Percentiles rank a stretch among this genome's conserved stretches.
phyloP scores from a whole-genome alignment of 2,329 filamentous ascomycete species.

The Trichoderma afroharzianum region DNA sequence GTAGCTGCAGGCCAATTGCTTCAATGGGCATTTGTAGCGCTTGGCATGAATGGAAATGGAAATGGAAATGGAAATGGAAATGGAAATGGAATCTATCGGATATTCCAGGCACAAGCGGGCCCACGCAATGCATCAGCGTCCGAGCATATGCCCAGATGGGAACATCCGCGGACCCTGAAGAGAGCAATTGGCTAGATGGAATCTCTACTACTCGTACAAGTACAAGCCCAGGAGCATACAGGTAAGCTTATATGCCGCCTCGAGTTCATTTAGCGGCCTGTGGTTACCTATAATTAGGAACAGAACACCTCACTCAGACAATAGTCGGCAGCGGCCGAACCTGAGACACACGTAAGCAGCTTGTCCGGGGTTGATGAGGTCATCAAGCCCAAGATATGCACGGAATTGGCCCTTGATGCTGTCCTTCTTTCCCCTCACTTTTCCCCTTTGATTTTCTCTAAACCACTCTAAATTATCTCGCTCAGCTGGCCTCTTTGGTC shows the following conservation, averaged over 20 bases:
- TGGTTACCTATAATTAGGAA: neutral
- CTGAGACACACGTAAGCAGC: conserved; percentile 6
- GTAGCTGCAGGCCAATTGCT: no score
- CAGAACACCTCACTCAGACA: neutral
- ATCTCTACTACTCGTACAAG: no score
- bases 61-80: no score
- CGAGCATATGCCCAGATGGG: neutral
- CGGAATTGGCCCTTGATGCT: neutral
- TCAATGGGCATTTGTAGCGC: no score
- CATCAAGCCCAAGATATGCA: neutral
- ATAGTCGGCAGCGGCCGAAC: neutral
- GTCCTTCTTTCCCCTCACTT: neutral
- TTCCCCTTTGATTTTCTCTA: neutral
- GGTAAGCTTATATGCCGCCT: neutral
- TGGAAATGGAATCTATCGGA: neutral
- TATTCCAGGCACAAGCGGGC: neutral
- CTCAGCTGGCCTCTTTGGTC: neutral
- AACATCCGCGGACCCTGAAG: neutral
- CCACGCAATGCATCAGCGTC: neutral
- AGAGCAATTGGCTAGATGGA: neutral
- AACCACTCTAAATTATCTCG: neutral
- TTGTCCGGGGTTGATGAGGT: neutral
- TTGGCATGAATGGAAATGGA: no score
- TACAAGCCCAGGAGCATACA: neutral
- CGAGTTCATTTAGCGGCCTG: conserved; percentile 15